Percentiles rank a stretch among this genome's conserved stretches.
Evolutionary conservation across 495 filamentous ascomycete genomes (phyloP).

Genomic region (Penicillium subrubescens): DNA sequence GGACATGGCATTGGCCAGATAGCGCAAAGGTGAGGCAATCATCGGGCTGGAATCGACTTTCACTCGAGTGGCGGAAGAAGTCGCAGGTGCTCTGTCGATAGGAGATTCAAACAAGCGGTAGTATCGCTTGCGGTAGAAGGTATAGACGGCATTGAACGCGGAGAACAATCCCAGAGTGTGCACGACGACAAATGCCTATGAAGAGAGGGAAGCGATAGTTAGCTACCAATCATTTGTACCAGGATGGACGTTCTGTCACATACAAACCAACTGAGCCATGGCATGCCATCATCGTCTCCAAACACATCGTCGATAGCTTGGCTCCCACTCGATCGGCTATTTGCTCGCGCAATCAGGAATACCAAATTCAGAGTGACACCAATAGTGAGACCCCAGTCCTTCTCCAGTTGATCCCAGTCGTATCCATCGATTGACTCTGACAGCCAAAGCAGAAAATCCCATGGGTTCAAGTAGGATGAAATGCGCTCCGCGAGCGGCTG

Average conservation of each 20-base stretch:
- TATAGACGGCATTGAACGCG: slow-evolving; percentile 74
- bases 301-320: slow-evolving; percentile 77
- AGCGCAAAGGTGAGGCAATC: slow-evolving; percentile 75
- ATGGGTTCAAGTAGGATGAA: slow-evolving; percentile 75
- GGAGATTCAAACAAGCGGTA: slow-evolving; percentile 91
- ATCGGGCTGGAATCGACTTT: slow-evolving; percentile 85
- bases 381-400: slow-evolving; percentile 70
- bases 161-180: slow-evolving; percentile 67
- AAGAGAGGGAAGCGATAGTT: not conserved
- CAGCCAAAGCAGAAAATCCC: slow-evolving; percentile 85
- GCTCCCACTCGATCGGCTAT: slow-evolving; percentile 52
- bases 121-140: slow-evolving; percentile 77
- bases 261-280: slow-evolving; percentile 79
- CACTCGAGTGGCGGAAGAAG: slow-evolving; percentile 86
- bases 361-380: slow-evolving; percentile 74
- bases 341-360: slow-evolving; percentile 82
- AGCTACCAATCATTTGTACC: not conserved
- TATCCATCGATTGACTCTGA: slow-evolving; percentile 86
- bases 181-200: slow-evolving; percentile 67
- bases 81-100: slow-evolving; percentile 71
- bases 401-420: slow-evolving; percentile 81
- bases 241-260: slow-evolving; percentile 38
- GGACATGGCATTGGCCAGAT: slow-evolving; percentile 67
- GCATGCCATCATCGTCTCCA: slow-evolving; percentile 63
- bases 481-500: slow-evolving; percentile 76